Base-by-base conservation (phyloP, 2,329 filamentous ascomycete genomes). In the Phialophora tarda region DNA sequence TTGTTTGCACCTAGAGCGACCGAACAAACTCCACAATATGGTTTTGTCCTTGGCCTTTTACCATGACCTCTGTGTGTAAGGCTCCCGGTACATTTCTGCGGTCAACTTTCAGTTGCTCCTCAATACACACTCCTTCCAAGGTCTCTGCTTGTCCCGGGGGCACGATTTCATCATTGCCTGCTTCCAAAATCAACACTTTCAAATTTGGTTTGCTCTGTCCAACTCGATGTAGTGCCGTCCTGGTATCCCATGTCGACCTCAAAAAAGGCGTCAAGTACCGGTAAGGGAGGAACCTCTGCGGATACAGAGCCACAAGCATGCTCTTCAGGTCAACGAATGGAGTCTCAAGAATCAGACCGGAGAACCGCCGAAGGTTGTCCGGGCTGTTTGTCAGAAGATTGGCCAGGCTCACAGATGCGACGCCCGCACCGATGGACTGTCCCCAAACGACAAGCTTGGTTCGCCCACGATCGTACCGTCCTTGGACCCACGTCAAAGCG, bases 231-330 rank as follows among this genome's bases (percentile, higher is more conserved):
- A 85, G 66, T 1, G 82, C 79, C 0, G 64, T 70, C 26, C 77
- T 75, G 55, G 77, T 82, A 69, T 85, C 81, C 84, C 84, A 86
- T 53, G 78, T 78, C 63, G 81, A 93, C 71, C 89, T 83, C 11
- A 93, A 81, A 73, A 93, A 93, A 0, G 89, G 89, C 82, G 87
- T 87, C 0, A 94, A 81, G 74, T 93, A 88, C 55, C 85, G 85
- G 75, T 94, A 94, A 0, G 91, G 91, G 6, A 93, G 80, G 90
- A 91, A 93, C 71, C 86, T 90, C 72, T 93, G 89, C 0, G 91
- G 91, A 73, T 93, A 94, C 2, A 94, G 77, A 1, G 86, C 87
- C 50, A 85, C 79, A 5, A 94, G 81, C 89, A 94, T 92, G 21
- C 84, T 85, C 65, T 85, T 83, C 63, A 91, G 85, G 51, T 87